These are phyloP conservation scores for Termitomyces sp. DNA, from an alignment of 768 basidiomycete species.

Conservation along the genomic window DNA sequence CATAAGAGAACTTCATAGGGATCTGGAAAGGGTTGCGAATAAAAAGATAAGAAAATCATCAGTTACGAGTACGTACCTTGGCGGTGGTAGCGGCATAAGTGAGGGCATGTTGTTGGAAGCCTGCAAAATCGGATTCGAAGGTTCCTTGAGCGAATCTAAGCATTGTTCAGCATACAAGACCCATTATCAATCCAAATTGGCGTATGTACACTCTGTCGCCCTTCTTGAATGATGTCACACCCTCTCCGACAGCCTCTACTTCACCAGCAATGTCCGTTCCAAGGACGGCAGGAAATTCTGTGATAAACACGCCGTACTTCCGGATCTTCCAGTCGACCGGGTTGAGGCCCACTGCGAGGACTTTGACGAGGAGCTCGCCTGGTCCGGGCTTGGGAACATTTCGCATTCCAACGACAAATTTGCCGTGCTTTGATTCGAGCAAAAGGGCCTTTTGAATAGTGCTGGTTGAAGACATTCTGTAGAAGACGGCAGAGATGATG, in stretches of 20 bases:
- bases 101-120: conserved; percentile 42
- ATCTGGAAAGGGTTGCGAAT: conserved; percentile 20
- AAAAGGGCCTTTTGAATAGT: conserved; percentile 21
- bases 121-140: conserved; percentile 29
- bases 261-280: conserved; percentile 49
- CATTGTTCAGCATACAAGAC: neutral
- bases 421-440: conserved; percentile 14
- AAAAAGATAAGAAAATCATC: neutral
- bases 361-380: conserved; percentile 37
- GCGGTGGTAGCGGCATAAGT: conserved; percentile 32
- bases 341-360: conserved; percentile 35
- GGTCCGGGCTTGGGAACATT: conserved; percentile 23
- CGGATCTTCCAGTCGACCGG: conserved; percentile 51
- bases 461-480: conserved; percentile 6
- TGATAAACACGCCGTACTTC: conserved; percentile 30
- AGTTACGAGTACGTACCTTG: conserved; percentile 24
- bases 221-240: conserved; percentile 40
- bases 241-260: conserved; percentile 45
- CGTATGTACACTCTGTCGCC: conserved; percentile 49
- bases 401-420: conserved; percentile 13
- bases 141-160: conserved; percentile 34
- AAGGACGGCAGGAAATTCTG: conserved; percentile 39
- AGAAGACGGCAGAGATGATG: neutral
- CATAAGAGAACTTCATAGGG: conserved; percentile 30
- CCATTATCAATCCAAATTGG: neutral